Conservation (phyloP, 805 yeast species). For the Candida vaughaniae region DNA sequence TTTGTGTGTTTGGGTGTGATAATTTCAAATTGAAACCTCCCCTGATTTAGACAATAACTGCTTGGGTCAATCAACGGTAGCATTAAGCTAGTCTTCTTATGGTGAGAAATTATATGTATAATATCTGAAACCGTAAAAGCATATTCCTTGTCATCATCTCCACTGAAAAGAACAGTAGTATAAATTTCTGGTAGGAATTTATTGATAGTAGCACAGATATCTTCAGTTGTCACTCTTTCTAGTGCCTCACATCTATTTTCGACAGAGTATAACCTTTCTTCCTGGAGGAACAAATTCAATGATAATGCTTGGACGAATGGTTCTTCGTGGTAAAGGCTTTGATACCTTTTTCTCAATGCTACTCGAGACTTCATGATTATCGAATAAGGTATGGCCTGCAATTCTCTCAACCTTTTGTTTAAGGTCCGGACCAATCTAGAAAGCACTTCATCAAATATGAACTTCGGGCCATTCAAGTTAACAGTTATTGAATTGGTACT, state of each 20-base stretch:
- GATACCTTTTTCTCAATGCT: conserved; percentile 47
- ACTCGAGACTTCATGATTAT: conserved; percentile 47
- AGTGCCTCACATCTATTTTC: conserved; percentile 57
- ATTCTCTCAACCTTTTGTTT: conserved; percentile 14
- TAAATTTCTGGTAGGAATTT: conserved; percentile 3
- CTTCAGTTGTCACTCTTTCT: conserved; percentile 44
- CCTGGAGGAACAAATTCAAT: conserved; percentile 53
- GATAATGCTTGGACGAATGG: conserved; percentile 50
- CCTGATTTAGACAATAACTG: neutral
- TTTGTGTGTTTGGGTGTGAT: neutral
- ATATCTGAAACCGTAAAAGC: conserved; percentile 3
- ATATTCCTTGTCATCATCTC: conserved; percentile 6
- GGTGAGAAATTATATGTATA: conserved; percentile 6
- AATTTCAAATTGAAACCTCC: conserved; percentile 2
- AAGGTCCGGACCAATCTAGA: conserved; percentile 31
- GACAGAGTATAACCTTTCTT: conserved; percentile 53
- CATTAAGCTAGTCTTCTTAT: neutral
- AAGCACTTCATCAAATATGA: conserved; percentile 37
- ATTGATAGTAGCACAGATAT: conserved; percentile 9
- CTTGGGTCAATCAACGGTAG: neutral
- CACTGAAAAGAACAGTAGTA: conserved; percentile 9
- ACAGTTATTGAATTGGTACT: conserved; percentile 55
- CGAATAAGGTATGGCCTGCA: conserved; percentile 21
- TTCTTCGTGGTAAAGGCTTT: conserved; percentile 38
- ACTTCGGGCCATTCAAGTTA: conserved; percentile 53